A percentile compares a stretch with the other conserved stretches of the same genome.
phyloP scores from a whole-genome alignment of 306 rosid species.

The Oemleria cerasiformis region DNA sequence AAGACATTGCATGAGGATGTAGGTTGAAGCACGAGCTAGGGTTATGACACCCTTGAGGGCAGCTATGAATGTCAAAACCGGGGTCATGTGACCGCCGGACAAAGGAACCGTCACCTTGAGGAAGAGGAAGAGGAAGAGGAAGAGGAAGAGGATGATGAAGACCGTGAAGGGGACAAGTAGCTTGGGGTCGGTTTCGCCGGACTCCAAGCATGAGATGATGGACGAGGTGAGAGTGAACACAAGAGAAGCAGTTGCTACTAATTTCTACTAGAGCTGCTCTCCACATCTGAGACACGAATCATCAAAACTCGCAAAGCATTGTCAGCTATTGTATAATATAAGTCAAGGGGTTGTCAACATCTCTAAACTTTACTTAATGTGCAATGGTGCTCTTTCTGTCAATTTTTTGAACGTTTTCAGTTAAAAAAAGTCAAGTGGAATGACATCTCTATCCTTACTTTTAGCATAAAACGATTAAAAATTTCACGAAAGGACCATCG shows the following conservation, averaged over 20 bases:
- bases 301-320: too few relatives aligned
- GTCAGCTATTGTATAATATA: too few relatives aligned
- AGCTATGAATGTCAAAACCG: conserved; percentile 57
- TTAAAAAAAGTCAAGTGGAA: too few relatives aligned
- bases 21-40: conserved; percentile 37
- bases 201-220: conserved; percentile 67
- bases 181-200: conserved; percentile 43
- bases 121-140: conserved; percentile 60
- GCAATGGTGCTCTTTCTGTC: too few relatives aligned
- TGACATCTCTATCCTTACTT: too few relatives aligned
- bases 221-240: conserved; percentile 48
- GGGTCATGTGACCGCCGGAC: conserved; percentile 73
- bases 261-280: conserved; percentile 57
- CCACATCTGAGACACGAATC: conserved; percentile 75
- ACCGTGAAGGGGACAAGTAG: conserved; percentile 63
- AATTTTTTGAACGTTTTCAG: too few relatives aligned
- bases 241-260: conserved; percentile 52
- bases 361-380: too few relatives aligned
- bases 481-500: too few relatives aligned
- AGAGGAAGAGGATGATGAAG: conserved; percentile 55
- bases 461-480: too few relatives aligned
- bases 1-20: conserved; percentile 52
- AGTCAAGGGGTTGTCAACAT: too few relatives aligned
- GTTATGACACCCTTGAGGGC: conserved; percentile 39
- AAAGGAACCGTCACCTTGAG: conserved; percentile 63